Evolutionary conservation across 768 basidiomycete genomes (phyloP), one percentile per base, ranked within the genome.

Genomic region (Cystobasidium onofrii): DNA sequence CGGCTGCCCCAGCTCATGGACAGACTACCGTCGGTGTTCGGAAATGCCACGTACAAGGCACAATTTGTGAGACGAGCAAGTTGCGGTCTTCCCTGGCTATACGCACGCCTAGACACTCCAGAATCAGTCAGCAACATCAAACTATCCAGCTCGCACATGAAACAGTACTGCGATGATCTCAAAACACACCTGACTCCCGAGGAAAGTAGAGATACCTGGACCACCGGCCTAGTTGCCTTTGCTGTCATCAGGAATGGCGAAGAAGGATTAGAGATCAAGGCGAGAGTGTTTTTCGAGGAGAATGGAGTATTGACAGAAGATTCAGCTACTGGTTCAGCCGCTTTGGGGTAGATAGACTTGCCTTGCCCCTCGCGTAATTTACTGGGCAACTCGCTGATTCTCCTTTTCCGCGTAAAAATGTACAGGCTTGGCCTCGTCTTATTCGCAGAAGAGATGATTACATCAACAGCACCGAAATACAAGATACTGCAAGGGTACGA

Each of bases 391-490:
- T 18, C 61, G 33, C 23, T 15, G 61, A 6, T 36, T 15, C 18
- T 18, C 15, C 23, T 6, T 33, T 63, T 10, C n/a, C n/a, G n/a
- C n/a, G n/a, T n/a, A n/a, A n/a, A n/a, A n/a, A n/a, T n/a, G n/a
- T n/a, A n/a, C 63, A 64, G 63, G 25, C 65, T 67, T 18, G 65
- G 65, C 39, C 65, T 54, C 17, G 44, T 67, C 23, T 33, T 67
- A 12, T 25, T 43, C 17, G 27, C 43, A 31, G 65, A 67, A 36
- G 25, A 23, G 6, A 52, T 9, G 50, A 25, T 67, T 17, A 29
- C 46, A 2, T 31, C 65, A 9, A 25, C 18, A n/a, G 39, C 65
- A 3, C 44, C 46, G 7, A 25, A 43, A 29, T 67, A 67, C 50
- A 54, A 33, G 27, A 67, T 67, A 4, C 27, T 52, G 44, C 65